Evolutionary conservation across 1,139 yeast species (phyloP).

Genomic region (Scheffersomyces illinoinensis): DNA sequence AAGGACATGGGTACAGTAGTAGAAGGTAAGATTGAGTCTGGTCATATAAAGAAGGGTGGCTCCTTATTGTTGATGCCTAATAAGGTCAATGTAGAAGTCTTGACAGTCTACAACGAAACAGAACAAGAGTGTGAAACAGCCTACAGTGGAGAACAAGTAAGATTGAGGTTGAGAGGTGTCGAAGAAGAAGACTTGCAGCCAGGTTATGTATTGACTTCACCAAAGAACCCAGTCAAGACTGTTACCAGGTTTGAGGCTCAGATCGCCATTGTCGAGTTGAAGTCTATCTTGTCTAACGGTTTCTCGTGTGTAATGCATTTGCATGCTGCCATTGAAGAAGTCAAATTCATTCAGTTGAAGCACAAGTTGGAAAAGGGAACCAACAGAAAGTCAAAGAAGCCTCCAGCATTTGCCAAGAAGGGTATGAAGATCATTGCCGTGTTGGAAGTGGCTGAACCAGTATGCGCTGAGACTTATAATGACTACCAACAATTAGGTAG

Average conservation of each 20-base stretch:
- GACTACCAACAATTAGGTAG: conserved; percentile 97
- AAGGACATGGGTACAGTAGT: conserved; percentile 95
- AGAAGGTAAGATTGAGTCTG: conserved; percentile 97
- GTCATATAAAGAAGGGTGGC: conserved; percentile 81
- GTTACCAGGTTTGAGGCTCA: conserved; percentile 93
- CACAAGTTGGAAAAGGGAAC: conserved; percentile 97
- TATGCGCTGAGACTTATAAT: conserved; percentile 89
- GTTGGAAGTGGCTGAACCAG: conserved; percentile 79
- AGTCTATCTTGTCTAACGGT: conserved; percentile 91
- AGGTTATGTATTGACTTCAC: conserved; percentile 89
- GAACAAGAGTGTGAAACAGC: conserved; percentile 94
- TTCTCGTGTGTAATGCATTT: conserved; percentile 98
- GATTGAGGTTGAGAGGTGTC: conserved; percentile 88
- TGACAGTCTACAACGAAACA: conserved; percentile 87
- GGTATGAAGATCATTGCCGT: conserved; percentile 98
- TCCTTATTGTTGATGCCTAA: conserved; percentile 89
- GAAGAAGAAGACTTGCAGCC: conserved; percentile 94
- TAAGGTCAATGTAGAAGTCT: conserved; percentile 76
- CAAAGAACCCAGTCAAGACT: conserved; percentile 85
- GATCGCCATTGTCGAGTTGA: conserved; percentile 93
- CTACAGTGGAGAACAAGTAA: conserved; percentile 94
- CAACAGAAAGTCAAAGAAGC: conserved; percentile 91
- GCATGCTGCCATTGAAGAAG: conserved; percentile 98
- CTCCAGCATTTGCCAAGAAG: conserved; percentile 98
- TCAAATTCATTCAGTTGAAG: conserved; percentile 73